These are phyloP conservation scores for Fraxinus dipetala DNA, from an alignment of 305 asterid genomes.

Conservation along the genomic window DNA sequence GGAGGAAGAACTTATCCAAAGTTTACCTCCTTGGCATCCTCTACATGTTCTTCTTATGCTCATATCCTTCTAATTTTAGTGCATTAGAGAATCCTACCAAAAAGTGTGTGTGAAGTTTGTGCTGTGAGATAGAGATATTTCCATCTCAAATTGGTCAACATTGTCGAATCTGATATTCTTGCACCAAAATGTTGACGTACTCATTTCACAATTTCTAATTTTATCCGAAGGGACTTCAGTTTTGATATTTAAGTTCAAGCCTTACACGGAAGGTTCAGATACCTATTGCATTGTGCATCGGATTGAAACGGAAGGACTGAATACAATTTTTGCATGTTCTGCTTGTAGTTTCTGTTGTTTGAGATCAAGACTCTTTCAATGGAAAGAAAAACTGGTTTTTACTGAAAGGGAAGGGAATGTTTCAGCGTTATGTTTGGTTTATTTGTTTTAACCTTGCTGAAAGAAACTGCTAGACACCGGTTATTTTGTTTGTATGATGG, in stretches of 20 bases:
- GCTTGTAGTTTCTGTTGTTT: not conserved
- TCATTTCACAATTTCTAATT: not conserved
- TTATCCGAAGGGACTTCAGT: not conserved
- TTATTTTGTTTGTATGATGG: conserved; percentile 5
- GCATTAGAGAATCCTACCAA: not conserved
- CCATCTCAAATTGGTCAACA: not conserved
- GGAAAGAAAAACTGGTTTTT: not conserved
- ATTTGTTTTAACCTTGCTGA: not conserved
- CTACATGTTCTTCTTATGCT: not conserved
- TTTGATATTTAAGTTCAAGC: not conserved
- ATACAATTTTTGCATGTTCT: not conserved
- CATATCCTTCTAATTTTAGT: not conserved
- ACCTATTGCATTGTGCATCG: not conserved
- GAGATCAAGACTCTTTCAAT: not conserved
- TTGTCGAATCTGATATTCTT: not conserved
- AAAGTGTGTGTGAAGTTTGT: not conserved
- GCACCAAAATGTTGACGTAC: not conserved
- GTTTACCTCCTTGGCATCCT: not conserved
- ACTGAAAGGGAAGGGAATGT: not conserved
- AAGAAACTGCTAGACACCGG: not conserved
- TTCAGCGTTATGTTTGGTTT: not conserved
- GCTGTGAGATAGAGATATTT: not conserved
- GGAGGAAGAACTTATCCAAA: not conserved
- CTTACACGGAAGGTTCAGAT: not conserved
- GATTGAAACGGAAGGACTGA: not conserved